Evolutionary conservation across 2,329 filamentous ascomycete species (phyloP).

Genomic region (Fusarium pseudograminearum): DNA sequence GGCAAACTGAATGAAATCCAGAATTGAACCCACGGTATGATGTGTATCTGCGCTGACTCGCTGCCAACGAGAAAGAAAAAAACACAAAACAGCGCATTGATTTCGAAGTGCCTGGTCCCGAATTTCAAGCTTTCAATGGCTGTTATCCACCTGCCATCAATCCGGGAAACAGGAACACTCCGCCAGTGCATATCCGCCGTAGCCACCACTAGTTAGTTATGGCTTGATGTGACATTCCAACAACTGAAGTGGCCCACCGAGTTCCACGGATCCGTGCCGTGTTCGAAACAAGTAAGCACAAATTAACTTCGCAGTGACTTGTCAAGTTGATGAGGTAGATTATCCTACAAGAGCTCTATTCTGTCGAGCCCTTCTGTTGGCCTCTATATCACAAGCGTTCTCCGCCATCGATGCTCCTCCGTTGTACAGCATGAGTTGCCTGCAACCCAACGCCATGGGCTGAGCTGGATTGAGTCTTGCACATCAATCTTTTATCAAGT

Average conservation of each 20-base stretch:
- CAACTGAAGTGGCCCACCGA: constrained; percentile 21
- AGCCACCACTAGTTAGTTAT: constrained; percentile 12
- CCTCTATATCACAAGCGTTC: constrained; percentile 8
- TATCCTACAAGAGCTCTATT: background rate
- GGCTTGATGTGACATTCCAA: constrained; percentile 43
- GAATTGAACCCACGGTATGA: background rate
- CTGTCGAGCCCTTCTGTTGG: background rate
- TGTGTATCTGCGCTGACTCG: constrained; percentile 9
- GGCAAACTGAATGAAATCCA: background rate
- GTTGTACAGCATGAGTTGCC: constrained; percentile 45
- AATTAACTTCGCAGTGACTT: constrained; percentile 1
- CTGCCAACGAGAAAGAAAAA: background rate
- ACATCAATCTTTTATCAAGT: constrained; percentile 31
- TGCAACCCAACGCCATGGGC: constrained; percentile 44
- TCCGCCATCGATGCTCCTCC: constrained; percentile 13
- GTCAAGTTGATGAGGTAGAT: background rate
- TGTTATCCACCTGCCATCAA: constrained; percentile 14
- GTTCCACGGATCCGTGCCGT: constrained; percentile 16
- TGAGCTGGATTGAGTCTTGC: constrained; percentile 41
- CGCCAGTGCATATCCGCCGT: background rate
- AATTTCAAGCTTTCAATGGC: constrained; percentile 5
- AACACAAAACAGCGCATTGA: constrained; percentile 8
- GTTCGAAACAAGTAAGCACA: constrained; percentile 31
- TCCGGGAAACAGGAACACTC: constrained; percentile 21
- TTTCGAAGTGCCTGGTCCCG: background rate